Evolutionary conservation across 257 asterid genomes (phyloP).

Genomic region (Catharanthus roseus): DNA sequence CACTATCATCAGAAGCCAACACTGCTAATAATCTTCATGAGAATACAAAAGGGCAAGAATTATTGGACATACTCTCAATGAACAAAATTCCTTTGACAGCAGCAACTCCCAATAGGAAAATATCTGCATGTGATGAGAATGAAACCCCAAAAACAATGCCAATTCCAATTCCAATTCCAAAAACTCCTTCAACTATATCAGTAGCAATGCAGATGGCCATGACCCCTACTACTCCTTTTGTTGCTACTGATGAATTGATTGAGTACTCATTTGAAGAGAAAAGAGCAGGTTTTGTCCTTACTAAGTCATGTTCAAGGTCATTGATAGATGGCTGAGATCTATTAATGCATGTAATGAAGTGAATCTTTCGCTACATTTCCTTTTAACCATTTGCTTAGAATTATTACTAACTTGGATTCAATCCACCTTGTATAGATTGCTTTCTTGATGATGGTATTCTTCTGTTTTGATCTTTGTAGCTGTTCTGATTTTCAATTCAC

Average conservation of each 20-base stretch:
- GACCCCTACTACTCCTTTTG: constrained; percentile 26
- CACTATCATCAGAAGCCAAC: constrained; percentile 40
- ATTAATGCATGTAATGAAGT: neutral
- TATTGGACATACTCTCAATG: constrained; percentile 17
- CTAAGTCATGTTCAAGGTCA: constrained; percentile 20
- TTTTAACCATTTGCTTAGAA: neutral
- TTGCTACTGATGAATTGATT: constrained; percentile 14
- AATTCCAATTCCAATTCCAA: constrained; percentile 25
- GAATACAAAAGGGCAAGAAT: constrained; percentile 22
- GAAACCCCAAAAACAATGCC: constrained; percentile 33
- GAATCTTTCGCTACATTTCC: neutral
- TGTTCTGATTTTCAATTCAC: too few relatives aligned
- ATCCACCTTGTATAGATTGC: neutral
- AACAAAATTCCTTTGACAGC: constrained; percentile 17
- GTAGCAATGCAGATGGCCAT: constrained; percentile 31
- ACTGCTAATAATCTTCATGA: constrained; percentile 34
- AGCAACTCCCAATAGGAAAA: constrained; percentile 29
- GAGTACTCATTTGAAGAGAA: constrained; percentile 67
- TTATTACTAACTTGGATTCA: neutral
- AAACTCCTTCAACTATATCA: constrained; percentile 34
- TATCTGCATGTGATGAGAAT: constrained; percentile 16
- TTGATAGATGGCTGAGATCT: constrained; percentile 9
- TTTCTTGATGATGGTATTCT: neutral
- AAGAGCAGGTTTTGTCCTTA: constrained; percentile 51
- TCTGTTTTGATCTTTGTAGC: neutral